These are phyloP conservation scores for Epichloe sylvatica DNA, from an alignment of 2,329 filamentous ascomycete genomes.

Conservation along the genomic window DNA sequence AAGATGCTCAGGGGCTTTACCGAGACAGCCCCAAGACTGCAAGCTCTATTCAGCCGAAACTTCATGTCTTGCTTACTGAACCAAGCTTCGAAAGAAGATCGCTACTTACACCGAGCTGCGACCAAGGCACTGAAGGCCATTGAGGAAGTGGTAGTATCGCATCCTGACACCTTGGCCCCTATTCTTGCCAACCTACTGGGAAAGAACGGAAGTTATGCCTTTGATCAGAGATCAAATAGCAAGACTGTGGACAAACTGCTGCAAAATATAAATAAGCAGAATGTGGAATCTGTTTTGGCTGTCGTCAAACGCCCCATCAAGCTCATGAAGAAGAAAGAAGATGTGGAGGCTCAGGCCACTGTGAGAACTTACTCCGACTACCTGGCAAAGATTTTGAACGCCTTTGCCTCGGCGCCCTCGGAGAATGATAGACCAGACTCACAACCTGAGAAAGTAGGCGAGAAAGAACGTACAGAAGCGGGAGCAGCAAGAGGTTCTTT, in stretches of 20 bases:
- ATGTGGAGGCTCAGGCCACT: constrained; percentile 16
- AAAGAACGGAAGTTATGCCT: constrained; percentile 57
- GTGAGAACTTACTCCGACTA: constrained; percentile 40
- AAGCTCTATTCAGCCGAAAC: constrained; percentile 65
- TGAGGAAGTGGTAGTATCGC: constrained; percentile 46
- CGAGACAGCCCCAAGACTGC: constrained; percentile 32
- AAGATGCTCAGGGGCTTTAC: constrained; percentile 49
- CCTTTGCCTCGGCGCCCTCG: constrained; percentile 14
- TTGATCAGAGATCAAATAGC: constrained; percentile 74
- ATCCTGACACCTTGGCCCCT: constrained; percentile 43
- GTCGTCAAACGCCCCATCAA: constrained; percentile 32
- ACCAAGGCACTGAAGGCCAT: constrained; percentile 61
- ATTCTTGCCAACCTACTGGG: constrained; percentile 56
- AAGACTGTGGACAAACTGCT: constrained; percentile 71
- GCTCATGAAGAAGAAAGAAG: constrained; percentile 14
- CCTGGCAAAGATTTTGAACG: constrained; percentile 36
- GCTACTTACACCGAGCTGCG: constrained; percentile 68
- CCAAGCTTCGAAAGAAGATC: constrained; percentile 62
- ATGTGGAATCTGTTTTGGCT: constrained; percentile 39
- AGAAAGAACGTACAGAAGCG: constrained; percentile 14
- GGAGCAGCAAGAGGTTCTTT: constrained; percentile 17
- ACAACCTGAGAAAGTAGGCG: not conserved
- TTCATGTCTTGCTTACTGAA: constrained; percentile 71
- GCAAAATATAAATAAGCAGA: constrained; percentile 40
- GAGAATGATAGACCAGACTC: not conserved